phyloP scores from a whole-genome alignment of 2,329 filamentous ascomycete genomes.

The Penicillium sp. region DNA sequence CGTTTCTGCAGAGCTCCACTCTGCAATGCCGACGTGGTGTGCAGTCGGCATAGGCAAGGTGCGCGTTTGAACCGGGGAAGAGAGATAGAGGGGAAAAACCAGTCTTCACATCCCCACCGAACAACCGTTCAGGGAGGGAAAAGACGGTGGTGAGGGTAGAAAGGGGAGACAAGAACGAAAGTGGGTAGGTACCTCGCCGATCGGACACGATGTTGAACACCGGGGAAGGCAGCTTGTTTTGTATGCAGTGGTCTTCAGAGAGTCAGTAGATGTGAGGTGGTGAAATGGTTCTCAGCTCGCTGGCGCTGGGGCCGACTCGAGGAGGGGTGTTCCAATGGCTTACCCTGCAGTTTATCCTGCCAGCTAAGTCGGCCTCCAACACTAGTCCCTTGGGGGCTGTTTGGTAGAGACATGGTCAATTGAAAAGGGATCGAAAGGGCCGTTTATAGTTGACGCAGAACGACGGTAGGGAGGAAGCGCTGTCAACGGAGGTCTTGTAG shows the following conservation, averaged over 20 bases:
- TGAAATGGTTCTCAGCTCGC: too few relatives aligned
- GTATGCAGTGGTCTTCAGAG: constrained; percentile 57
- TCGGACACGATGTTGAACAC: constrained; percentile 71
- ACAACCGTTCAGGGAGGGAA: too few relatives aligned
- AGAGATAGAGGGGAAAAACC: neutral
- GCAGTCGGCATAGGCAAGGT: constrained; percentile 10
- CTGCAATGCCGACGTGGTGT: constrained; percentile 23
- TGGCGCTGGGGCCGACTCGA: too few relatives aligned
- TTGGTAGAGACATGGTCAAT: constrained; percentile 22
- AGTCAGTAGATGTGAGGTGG: neutral
- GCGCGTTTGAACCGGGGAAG: constrained; percentile 3
- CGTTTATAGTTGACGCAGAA: too few relatives aligned
- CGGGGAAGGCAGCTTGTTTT: constrained; percentile 54
- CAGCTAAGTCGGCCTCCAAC: constrained; percentile 40
- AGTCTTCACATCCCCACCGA: too few relatives aligned
- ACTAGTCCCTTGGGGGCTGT: constrained; percentile 23
- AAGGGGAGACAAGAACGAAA: constrained; percentile 15
- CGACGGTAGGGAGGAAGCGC: too few relatives aligned
- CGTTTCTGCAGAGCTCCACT: constrained; percentile 27
- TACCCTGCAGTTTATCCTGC: constrained; percentile 60
- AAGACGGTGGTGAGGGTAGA: constrained; percentile 26
- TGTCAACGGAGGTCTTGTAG: too few relatives aligned
- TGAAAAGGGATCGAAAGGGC: constrained; percentile 7
- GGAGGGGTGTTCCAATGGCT: constrained; percentile 14
- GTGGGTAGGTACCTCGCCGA: constrained; percentile 59